These are phyloP conservation scores for Lactarius tabidus DNA, from an alignment of 768 basidiomycete genomes.

Conservation along the genomic window DNA sequence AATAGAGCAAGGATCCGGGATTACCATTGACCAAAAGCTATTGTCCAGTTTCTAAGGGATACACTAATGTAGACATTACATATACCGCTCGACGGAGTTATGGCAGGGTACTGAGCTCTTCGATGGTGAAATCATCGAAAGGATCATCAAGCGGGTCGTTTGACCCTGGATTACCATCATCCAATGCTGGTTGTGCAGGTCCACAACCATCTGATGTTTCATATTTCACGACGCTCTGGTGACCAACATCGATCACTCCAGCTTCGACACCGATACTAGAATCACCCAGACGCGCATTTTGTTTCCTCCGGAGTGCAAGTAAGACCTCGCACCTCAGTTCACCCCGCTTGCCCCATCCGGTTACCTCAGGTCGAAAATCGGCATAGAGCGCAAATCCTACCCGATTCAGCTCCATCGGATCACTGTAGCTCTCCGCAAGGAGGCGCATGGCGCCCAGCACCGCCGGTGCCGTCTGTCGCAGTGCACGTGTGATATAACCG, in stretches of 20 bases:
- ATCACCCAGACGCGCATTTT: background rate
- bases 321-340: constrained; percentile 69
- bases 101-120: constrained; percentile 24
- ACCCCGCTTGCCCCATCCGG: constrained; percentile 81
- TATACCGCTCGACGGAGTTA: constrained; percentile 5
- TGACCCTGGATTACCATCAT: constrained; percentile 1
- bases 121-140: constrained; percentile 44
- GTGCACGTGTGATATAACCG: constrained; percentile 74
- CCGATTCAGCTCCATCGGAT: constrained; percentile 53
- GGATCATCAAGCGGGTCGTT: constrained; percentile 38
- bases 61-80: constrained; percentile 23
- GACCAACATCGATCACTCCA: background rate
- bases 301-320: constrained; percentile 46
- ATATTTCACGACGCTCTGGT: constrained; percentile 5
- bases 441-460: constrained; percentile 74
- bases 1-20: background rate
- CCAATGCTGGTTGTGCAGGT: background rate
- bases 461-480: constrained; percentile 74
- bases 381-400: constrained; percentile 78
- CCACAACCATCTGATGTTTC: background rate
- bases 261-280: background rate
- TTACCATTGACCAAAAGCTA: background rate
- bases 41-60: constrained; percentile 17
- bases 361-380: constrained; percentile 78
- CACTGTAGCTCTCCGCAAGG: constrained; percentile 53